These are phyloP conservation scores for Crithidia sp. DNA, from an alignment of 208 protist species.

Conservation along the genomic window DNA sequence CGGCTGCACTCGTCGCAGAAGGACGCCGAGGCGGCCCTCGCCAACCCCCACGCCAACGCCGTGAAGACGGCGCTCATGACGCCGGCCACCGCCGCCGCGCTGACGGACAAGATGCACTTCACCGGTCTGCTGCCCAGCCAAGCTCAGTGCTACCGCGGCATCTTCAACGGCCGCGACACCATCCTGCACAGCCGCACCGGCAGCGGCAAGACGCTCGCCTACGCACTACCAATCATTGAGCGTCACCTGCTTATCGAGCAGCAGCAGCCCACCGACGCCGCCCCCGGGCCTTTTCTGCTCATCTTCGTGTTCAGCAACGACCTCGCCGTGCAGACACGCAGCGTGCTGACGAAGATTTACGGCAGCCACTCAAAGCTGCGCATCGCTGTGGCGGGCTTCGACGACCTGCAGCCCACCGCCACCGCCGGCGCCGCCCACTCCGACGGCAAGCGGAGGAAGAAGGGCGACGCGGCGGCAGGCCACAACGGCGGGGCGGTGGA, in stretches of 20 bases:
- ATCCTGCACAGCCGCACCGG: conserved; percentile 95
- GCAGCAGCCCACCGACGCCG: conserved; percentile 3
- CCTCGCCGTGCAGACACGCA: conserved; percentile 83
- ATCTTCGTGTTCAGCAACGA: conserved; percentile 92
- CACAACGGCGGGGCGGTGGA: conserved; percentile 34
- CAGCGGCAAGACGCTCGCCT: conserved; percentile 98
- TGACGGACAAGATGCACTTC: conserved; percentile 72
- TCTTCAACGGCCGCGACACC: conserved; percentile 89
- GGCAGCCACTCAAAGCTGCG: conserved; percentile 38
- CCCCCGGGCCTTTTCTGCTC: conserved; percentile 72
- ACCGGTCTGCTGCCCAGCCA: conserved; percentile 71
- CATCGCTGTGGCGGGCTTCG: conserved; percentile 76
- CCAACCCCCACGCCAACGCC: conserved; percentile 28
- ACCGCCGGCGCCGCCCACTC: background rate
- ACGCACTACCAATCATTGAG: conserved; percentile 96
- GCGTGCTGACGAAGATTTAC: conserved; percentile 80
- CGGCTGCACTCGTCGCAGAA: conserved; percentile 21
- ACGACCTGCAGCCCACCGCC: conserved; percentile 36
- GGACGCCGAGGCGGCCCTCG: conserved; percentile 27
- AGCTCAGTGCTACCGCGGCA: conserved; percentile 87
- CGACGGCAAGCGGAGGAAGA: conserved; percentile 1
- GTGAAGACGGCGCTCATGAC: conserved; percentile 75
- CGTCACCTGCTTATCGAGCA: conserved; percentile 72
- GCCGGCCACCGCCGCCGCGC: conserved; percentile 45
- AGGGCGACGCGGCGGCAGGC: background rate